Percentiles rank a stretch among this genome's conserved stretches.
Evolutionary conservation across 441 rosid species (phyloP).

Genomic region (Croton laevigatus): DNA sequence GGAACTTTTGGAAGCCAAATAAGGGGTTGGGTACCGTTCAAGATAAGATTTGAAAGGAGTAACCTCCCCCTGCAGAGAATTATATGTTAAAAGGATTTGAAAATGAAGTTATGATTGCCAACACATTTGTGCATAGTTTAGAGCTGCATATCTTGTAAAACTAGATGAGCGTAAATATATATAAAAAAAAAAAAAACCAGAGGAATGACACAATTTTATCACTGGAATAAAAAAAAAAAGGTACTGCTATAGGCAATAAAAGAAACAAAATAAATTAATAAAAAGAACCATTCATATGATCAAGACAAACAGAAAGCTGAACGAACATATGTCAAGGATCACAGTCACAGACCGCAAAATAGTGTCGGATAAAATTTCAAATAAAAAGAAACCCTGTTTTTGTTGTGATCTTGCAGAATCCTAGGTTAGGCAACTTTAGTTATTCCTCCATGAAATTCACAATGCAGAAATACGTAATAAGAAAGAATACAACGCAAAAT

Average conservation of each 20-base stretch:
- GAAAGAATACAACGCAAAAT: not conserved
- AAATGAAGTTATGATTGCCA: not conserved
- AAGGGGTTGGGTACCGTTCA: conserved; percentile 47
- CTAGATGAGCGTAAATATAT: not conserved
- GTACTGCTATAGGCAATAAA: too few species aligned
- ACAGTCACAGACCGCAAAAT: not conserved
- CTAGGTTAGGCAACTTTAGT: not conserved
- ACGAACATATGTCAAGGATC: not conserved
- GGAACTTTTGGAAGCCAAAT: conserved; percentile 47
- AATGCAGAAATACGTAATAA: not conserved
- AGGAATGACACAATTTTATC: not conserved
- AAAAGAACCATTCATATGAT: not conserved
- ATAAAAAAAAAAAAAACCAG: not conserved
- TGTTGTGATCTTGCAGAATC: not conserved
- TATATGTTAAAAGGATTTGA: not conserved
- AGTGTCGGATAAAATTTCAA: too few species aligned
- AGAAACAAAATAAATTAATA: not conserved
- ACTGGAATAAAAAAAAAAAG: not conserved
- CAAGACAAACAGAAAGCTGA: not conserved
- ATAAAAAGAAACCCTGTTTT: not conserved
- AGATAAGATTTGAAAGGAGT: conserved; percentile 51
- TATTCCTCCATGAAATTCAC: not conserved
- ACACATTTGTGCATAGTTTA: not conserved
- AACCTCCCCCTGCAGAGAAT: conserved; percentile 40
- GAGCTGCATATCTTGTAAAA: not conserved